phyloP scores from a whole-genome alignment of 2,329 filamentous ascomycete genomes.

The Periconia sp. region DNA sequence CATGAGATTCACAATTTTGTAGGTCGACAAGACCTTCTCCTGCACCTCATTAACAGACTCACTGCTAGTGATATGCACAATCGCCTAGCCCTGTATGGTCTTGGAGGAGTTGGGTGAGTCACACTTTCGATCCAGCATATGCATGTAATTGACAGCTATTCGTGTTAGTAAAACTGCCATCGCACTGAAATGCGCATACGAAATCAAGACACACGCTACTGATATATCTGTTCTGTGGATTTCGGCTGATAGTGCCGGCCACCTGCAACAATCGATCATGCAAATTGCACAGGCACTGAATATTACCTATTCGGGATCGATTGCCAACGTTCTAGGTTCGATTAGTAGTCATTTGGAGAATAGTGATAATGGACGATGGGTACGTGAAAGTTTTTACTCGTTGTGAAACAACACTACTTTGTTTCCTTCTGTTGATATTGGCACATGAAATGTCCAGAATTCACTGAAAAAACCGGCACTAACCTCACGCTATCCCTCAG shows the following conservation, averaged over 20 bases:
- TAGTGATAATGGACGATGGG: conserved; percentile 2
- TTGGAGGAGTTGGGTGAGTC: conserved; percentile 5
- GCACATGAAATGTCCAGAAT: too few species aligned
- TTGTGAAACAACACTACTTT: too few species aligned
- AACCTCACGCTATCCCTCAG: too few species aligned
- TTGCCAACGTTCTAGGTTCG: conserved; percentile 4
- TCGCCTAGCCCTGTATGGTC: conserved; percentile 8
- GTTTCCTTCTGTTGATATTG: too few species aligned
- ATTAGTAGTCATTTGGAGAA: conserved; percentile 1
- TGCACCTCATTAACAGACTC: conserved; percentile 1
- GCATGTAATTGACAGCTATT: not conserved
- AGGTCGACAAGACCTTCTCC: conserved; percentile 7
- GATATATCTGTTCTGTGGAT: conserved; percentile 10
- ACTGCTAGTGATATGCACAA: conserved; percentile 3
- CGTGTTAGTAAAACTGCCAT: conserved; percentile 2
- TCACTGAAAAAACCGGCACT: too few species aligned
- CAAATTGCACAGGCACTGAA: conserved; percentile 4
- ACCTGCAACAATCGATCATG: conserved; percentile 7
- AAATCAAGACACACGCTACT: conserved; percentile 1
- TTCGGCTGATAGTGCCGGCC: conserved; percentile 4
- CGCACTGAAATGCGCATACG: conserved; percentile 7
- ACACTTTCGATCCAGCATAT: not conserved
- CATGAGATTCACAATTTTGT: conserved; percentile 6
- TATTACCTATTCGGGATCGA: not conserved
- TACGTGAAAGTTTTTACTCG: too few species aligned